These are phyloP conservation scores for Microbotryomycetes sp. DNA, from an alignment of 1,284 basidiomycete species.

Conservation along the genomic window DNA sequence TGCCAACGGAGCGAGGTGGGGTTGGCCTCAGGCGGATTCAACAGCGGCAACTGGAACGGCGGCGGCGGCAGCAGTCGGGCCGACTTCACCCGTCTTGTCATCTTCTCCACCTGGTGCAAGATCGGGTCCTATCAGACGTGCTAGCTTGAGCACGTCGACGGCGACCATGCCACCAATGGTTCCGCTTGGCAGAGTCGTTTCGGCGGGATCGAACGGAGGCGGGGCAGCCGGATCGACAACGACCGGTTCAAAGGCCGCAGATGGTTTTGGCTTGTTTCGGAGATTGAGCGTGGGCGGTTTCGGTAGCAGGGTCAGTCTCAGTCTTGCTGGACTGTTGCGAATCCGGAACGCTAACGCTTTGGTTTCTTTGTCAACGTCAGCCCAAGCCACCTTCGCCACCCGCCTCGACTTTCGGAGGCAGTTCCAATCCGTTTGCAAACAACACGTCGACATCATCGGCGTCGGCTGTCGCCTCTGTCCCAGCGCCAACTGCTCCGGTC, in stretches of 20 bases:
- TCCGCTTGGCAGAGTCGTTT: slow-evolving; percentile 21
- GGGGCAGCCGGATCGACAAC: slow-evolving; percentile 9
- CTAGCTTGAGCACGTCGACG: slow-evolving; percentile 2
- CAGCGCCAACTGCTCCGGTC: neutral
- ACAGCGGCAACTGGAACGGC: neutral
- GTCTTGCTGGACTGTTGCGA: neutral
- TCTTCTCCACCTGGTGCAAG: slow-evolving; percentile 5
- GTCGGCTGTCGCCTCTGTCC: neutral
- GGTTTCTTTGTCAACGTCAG: neutral
- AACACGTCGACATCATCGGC: neutral
- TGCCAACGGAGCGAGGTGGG: slow-evolving; percentile 25
- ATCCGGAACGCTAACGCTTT: neutral
- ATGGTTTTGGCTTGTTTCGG: slow-evolving; percentile 22
- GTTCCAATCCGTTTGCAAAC: neutral
- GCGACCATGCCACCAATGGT: slow-evolving; percentile 13
- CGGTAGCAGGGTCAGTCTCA: slow-evolving; percentile 18
- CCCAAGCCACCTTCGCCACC: slow-evolving; percentile 10
- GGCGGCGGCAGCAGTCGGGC: neutral
- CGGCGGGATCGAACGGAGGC: slow-evolving; percentile 4
- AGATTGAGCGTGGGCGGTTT: slow-evolving; percentile 23
- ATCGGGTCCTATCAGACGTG: neutral
- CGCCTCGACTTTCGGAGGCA: neutral
- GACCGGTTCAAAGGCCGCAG: neutral
- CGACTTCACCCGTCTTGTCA: slow-evolving; percentile 1
- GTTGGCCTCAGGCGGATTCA: slow-evolving; percentile 15